A percentile compares a stretch with the other conserved stretches of the same genome.
These are phyloP conservation scores for Penicillium robsamsonii DNA, from an alignment of 495 filamentous ascomycete species.

Conservation along the genomic window DNA sequence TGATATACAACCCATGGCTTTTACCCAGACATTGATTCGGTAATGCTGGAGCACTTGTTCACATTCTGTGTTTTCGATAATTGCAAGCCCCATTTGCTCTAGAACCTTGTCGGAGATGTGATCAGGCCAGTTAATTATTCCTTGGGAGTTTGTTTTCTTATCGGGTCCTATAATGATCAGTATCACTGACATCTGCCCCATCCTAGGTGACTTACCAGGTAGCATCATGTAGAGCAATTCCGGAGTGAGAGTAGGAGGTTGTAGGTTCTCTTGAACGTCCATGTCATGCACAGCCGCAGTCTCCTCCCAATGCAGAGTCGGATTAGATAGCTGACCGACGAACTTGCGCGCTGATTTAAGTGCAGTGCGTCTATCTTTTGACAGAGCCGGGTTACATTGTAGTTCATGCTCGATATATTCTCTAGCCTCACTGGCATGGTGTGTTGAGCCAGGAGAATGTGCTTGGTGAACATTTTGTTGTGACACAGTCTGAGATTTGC, in stretches of 20 bases:
- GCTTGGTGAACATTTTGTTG: conserved; percentile 8
- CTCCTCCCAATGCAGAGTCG: conserved; percentile 19
- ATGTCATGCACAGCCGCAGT: conserved; percentile 11
- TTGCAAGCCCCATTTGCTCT: conserved; percentile 30
- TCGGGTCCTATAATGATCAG: conserved; percentile 21
- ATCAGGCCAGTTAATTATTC: conserved; percentile 28
- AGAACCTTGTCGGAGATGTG: conserved; percentile 27
- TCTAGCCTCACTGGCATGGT: conserved; percentile 27
- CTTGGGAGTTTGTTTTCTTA: conserved; percentile 26
- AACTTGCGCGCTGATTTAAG: conserved; percentile 27
- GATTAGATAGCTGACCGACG: conserved; percentile 25
- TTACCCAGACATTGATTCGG: conserved; percentile 26
- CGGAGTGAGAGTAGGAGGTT: conserved; percentile 24
- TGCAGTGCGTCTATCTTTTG: conserved; percentile 25
- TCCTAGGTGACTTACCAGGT: conserved; percentile 13
- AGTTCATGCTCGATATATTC: conserved; percentile 32
- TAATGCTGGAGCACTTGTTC: conserved; percentile 26
- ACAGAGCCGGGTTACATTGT: conserved; percentile 30
- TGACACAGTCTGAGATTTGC: conserved; percentile 13
- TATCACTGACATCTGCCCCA: not conserved
- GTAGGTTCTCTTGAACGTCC: conserved; percentile 14
- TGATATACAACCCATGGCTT: conserved; percentile 25
- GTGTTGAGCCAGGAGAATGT: conserved; percentile 24
- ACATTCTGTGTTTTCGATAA: conserved; percentile 25
- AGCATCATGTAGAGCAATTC: conserved; percentile 34